Percentiles rank a stretch among this genome's conserved stretches.
Conservation (phyloP, 225 moss, liverwort and hornwort genomes). For the Asterella californica region DNA sequence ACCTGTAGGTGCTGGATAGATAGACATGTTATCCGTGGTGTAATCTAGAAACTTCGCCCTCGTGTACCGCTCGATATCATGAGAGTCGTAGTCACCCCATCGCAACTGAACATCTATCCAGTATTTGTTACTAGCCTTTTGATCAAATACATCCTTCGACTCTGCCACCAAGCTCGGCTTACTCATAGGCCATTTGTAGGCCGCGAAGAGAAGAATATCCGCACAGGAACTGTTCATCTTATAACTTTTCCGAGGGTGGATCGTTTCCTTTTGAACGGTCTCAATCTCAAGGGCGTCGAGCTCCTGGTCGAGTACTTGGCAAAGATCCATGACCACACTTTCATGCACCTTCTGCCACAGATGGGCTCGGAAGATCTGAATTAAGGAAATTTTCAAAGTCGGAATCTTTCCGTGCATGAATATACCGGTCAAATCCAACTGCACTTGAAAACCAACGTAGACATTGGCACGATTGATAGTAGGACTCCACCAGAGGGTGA, state of each 20-base stretch:
- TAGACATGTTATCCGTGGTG: constrained; percentile 99
- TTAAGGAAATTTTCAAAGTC: constrained; percentile 94
- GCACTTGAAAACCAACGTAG: constrained; percentile 99
- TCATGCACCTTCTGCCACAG: constrained; percentile 99
- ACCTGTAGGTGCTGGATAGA: constrained; percentile 97
- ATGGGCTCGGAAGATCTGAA: constrained; percentile 99
- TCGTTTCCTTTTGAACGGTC: constrained; percentile 98
- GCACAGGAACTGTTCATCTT: constrained; percentile 99
- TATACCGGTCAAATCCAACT: constrained; percentile 95
- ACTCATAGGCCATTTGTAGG: constrained; percentile 99
- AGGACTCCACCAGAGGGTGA: constrained; percentile 99
- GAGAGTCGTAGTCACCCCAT: constrained; percentile 99
- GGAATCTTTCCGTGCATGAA: constrained; percentile 99
- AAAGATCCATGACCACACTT: constrained; percentile 99
- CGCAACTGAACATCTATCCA: constrained; percentile 99
- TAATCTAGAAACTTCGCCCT: constrained; percentile 99
- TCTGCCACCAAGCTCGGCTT: constrained; percentile 98
- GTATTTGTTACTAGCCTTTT: constrained; percentile 98
- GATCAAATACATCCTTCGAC: constrained; percentile 98
- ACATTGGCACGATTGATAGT: constrained; percentile 99
- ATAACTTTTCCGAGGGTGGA: constrained; percentile 99
- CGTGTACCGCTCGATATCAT: constrained; percentile 96
- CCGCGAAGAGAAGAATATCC: constrained; percentile 93
- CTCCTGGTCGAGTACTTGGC: constrained; percentile 99
- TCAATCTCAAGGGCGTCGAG: constrained; percentile 99